A percentile compares a stretch with the other conserved stretches of the same genome.
These are phyloP conservation scores for Skeletonema grethae DNA, from an alignment of 108 stramenopile genomes.

Conservation along the genomic window DNA sequence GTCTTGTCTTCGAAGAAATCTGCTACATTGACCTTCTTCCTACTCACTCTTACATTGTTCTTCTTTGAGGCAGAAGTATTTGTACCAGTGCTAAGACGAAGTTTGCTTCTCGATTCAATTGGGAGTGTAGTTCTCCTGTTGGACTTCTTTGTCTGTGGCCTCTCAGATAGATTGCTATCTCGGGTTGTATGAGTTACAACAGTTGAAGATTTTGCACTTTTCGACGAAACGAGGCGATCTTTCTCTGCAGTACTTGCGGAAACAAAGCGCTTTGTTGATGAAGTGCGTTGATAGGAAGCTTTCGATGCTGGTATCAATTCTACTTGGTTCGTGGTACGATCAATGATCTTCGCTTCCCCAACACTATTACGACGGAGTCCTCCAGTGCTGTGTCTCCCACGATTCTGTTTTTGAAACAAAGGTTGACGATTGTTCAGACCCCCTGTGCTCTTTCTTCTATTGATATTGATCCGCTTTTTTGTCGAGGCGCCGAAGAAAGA, in stretches of 20 bases:
- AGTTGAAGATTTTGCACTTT: not conserved
- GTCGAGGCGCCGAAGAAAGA: not conserved
- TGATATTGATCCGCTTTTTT: not conserved
- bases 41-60: not conserved
- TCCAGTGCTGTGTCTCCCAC: constrained; percentile 2
- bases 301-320: not conserved
- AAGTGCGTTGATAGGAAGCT: not conserved
- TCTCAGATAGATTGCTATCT: not conserved
- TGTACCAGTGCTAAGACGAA: not conserved
- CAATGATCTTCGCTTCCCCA: not conserved
- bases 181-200: not conserved
- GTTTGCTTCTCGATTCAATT: not conserved
- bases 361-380: not conserved
- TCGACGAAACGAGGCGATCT: not conserved
- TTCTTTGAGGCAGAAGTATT: not conserved
- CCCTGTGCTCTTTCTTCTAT: not conserved
- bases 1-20: not conserved
- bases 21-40: not conserved
- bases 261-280: no score
- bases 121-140: not conserved
- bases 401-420: not conserved
- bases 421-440: not conserved
- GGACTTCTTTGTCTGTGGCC: not conserved
- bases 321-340: not conserved
- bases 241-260: not conserved